Evolutionary conservation across 1,284 basidiomycete genomes (phyloP), one percentile per base, ranked within the genome.

Genomic region (Ustilago xerochloae): DNA sequence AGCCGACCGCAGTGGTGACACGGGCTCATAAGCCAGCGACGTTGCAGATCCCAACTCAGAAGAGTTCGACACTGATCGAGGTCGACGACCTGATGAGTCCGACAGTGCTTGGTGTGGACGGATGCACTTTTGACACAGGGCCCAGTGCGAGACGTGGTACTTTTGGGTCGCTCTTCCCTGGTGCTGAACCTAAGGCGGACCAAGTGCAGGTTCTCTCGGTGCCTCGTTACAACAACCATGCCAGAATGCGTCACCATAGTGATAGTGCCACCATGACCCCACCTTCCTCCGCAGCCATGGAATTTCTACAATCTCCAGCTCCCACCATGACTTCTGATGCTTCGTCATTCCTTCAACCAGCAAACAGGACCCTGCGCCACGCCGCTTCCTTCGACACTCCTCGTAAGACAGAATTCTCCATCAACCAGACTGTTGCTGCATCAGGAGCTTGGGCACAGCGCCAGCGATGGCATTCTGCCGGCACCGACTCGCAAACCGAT

Each of bases 401-500:
- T 6, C 26, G 41, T 15, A 32, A 38, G 22, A 24, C 54, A 2
- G 26, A 24, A 5, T 49, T 43, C n/a, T 12, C 41, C 26, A 28
- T 24, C 39, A 12, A 16, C 26, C 15, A 36, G 13, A 20, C 12
- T 28, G n/a, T n/a, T 28, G 20, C 50, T 20, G 36, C 9, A 20
- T 22, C 47, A 3, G 32, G 41, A n/a, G 51, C 13, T 1, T 55
- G 65, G 65, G 28, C 22, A 0, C 36, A 52, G 16, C 55, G 56
- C 24, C 65, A 68, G 20, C 36, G 65, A 0, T 63, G 49, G 50
- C 55, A 55, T 18, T 68, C 66, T 10, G 58, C 48, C 9, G 53
- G 45, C 16, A 35, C 20, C 36, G 22, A 35, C 2, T 3, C 38
- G n/a, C 22, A 29, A 20, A 29, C 41, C 10, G 54, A 57, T 20